phyloP scores from a whole-genome alignment of 352 stramenopile species.

The Globisporangium canariense region DNA sequence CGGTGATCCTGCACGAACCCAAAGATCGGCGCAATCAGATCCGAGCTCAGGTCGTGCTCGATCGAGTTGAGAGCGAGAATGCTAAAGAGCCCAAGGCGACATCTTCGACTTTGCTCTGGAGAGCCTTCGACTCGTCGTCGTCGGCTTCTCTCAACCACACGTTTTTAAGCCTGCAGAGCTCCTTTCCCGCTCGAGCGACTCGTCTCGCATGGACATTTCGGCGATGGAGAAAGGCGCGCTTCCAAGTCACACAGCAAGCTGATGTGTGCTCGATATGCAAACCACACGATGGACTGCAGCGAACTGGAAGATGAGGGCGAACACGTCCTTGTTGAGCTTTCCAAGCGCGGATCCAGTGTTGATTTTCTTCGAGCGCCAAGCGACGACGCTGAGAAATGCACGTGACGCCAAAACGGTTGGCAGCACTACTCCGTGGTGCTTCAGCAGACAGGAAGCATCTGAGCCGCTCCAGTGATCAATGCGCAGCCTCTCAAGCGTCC shows the following conservation, averaged over 20 bases:
- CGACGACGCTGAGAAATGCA: not conserved
- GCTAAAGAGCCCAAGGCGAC: not conserved
- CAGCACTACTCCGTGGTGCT: not conserved
- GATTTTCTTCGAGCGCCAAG: not conserved
- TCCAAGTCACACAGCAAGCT: not conserved
- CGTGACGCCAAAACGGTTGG: not conserved
- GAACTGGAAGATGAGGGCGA: not conserved
- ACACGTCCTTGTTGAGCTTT: not conserved
- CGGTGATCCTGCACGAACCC: not conserved
- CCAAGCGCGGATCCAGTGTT: not conserved
- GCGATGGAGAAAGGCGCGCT: not conserved
- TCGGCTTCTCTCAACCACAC: not conserved
- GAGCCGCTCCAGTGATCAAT: slow-evolving; percentile 1
- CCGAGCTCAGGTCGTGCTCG: not conserved
- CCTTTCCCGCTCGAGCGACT: not conserved
- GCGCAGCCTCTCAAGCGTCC: not conserved
- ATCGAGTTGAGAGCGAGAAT: not conserved
- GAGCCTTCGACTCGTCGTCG: too few relatives aligned
- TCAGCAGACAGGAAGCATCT: not conserved
- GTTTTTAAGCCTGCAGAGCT: not conserved
- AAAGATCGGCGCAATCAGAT: not conserved
- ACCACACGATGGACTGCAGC: not conserved
- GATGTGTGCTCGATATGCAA: slow-evolving; percentile 3
- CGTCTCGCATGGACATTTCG: too few relatives aligned
- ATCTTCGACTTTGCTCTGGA: not conserved